Base-by-base conservation (phyloP, 441 rosid genomes). In the Euphorbia schlechtendalii region DNA sequence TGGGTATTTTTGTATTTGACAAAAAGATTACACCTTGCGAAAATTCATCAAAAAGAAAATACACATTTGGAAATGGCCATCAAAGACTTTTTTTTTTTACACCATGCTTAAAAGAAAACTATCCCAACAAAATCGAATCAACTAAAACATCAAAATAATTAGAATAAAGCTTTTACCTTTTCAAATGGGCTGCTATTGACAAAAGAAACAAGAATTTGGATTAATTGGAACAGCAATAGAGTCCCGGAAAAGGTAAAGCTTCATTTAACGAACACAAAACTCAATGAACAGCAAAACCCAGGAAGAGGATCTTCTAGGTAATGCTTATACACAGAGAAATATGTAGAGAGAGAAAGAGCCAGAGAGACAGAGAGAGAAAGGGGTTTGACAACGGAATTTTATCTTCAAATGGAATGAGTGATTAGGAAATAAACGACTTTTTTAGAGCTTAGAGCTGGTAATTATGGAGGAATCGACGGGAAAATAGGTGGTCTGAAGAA, bases 1-100 rank as follows among this genome's bases (percentile, higher is more conserved):
- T 51, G 73, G 75, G 71, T 30, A 70, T 59, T 71, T 51, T 30
- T 56, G 32, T 59, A 58, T 54, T 66, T 66, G 59, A 63, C 13
- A 3, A 49, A 55, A 63, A 54, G 70, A 63, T 27, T 18, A 48
- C 55, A 54, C 41, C 25, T 45, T 36, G 57, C 38, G 67, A 67
- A 73, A 64, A 12, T 41, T 7, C 8, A 22, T 11, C 21, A 34
- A 30, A 36, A 40, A 58, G 24, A 17, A 27, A 20, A 54, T 56
- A 57, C 52, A 63, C 58, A 68, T 61, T 49, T 28, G 41, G 24
- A 51, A 53, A 59, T 56, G 24, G 55, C 66, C 28, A 64, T 53
- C 53, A 67, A 59, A 38, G 49, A 54, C 63, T 59, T 41, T 38
- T 56, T 46, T 53, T 53, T 46, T 21, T 13, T 21, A 43, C 60